Evolutionary conservation across 768 basidiomycete genomes (phyloP).

Genomic region (Suillus paluster): DNA sequence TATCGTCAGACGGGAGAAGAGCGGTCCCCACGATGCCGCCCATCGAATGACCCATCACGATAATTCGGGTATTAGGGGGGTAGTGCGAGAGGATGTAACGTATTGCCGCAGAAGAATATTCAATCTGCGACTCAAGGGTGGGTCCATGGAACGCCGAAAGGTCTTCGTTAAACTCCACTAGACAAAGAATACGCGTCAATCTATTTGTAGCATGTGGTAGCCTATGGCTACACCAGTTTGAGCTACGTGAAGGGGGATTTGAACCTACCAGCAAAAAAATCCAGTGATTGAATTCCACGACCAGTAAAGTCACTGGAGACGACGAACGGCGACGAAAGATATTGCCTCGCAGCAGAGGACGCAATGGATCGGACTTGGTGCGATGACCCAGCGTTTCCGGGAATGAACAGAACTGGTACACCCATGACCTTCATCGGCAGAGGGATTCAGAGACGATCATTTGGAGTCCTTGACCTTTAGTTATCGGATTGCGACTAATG

Average conservation of each 20-base stretch:
- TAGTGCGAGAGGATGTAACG: conserved; percentile 82
- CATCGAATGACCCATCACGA: conserved; percentile 95
- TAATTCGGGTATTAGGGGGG: conserved; percentile 61
- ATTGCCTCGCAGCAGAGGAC: conserved; percentile 86
- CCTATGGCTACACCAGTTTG: not conserved
- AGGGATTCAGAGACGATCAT: not conserved
- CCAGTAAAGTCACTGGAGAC: conserved; percentile 58
- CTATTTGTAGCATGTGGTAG: conserved; percentile 5
- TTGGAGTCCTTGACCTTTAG: conserved; percentile 7
- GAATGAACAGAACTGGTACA: conserved; percentile 92
- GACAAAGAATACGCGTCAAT: not conserved
- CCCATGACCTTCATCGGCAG: conserved; percentile 44
- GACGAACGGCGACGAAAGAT: conserved; percentile 62
- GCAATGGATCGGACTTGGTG: conserved; percentile 95
- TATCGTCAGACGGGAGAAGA: conserved; percentile 65
- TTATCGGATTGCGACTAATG: conserved; percentile 15
- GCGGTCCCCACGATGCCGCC: conserved; percentile 90
- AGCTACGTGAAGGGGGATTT: conserved; percentile 7
- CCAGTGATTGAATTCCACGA: conserved; percentile 57
- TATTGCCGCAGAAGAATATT: conserved; percentile 73
- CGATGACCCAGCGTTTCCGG: conserved; percentile 96
- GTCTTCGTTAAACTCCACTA: conserved; percentile 97
- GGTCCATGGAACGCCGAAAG: conserved; percentile 93
- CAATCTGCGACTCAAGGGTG: conserved; percentile 81
- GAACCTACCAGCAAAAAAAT: conserved; percentile 82